A percentile compares a stretch with the other conserved stretches of the same genome.
Evolutionary conservation across 2,329 filamentous ascomycete species (phyloP).

Genomic region (Colletotrichum caudatum): DNA sequence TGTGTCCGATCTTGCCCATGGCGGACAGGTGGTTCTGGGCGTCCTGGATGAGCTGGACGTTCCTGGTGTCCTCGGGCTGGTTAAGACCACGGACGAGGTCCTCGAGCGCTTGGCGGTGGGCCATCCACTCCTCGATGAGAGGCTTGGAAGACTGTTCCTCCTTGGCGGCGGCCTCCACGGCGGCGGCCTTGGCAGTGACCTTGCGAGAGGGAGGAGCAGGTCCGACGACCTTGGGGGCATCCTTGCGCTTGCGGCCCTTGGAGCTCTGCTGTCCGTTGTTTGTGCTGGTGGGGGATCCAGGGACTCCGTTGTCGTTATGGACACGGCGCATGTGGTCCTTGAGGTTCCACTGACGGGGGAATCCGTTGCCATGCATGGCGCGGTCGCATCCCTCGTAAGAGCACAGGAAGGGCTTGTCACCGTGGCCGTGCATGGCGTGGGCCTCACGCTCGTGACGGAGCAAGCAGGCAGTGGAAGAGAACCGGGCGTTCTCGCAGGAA

Average conservation of each 20-base stretch:
- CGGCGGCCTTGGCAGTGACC: constrained; percentile 58
- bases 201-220: constrained; percentile 59
- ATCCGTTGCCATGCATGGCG: constrained; percentile 84
- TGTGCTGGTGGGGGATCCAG: constrained; percentile 54
- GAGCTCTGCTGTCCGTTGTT: constrained; percentile 50
- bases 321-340: constrained; percentile 98
- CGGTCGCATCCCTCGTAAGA: constrained; percentile 89
- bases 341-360: constrained; percentile 95
- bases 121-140: constrained; percentile 67
- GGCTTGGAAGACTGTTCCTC: constrained; percentile 54
- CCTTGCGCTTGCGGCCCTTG: constrained; percentile 71
- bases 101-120: constrained; percentile 73
- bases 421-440: constrained; percentile 94
- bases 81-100: constrained; percentile 64
- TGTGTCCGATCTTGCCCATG: constrained; percentile 64
- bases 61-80: constrained; percentile 65
- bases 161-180: constrained; percentile 50
- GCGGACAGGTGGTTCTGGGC: constrained; percentile 63
- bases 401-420: constrained; percentile 92
- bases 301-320: constrained; percentile 73
- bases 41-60: constrained; percentile 65
- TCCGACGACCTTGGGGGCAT: constrained; percentile 55
- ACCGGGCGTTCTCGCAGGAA: constrained; percentile 85
- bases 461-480: constrained; percentile 94
- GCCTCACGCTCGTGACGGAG: constrained; percentile 96